Base-by-base conservation (phyloP, 2,329 filamentous ascomycete species). In the Amauroascus niger region DNA sequence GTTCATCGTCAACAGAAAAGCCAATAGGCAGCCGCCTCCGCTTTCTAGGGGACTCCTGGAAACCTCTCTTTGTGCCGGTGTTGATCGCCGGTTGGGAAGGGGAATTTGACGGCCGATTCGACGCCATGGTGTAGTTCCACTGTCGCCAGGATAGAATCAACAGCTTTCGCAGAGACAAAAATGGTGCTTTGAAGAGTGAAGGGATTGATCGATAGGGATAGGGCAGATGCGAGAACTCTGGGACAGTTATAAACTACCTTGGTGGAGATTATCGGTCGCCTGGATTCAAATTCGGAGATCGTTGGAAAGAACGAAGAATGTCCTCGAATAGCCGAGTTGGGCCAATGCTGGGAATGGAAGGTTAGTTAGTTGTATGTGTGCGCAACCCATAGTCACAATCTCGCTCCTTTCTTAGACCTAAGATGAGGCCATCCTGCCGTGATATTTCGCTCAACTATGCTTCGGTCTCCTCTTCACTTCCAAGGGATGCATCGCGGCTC, bases 11-110 rank as follows among this genome's bases (percentile, higher is more conserved):
- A 18, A 16, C 18, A 32, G 18, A 26, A n/a, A 33, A 28, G 6
- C 30, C 49, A n/a, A 37, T 35, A 9, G 55, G 58, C 30, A 59
- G 46, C 16, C 55, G 49, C 50, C 57, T 57, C 8, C 59, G 59
- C 24, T 60, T 60, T 33, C 59, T 55, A 41, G 57, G 57, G 14
- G 55, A 57, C 7, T 52, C 54, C 39, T 45, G 33, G 24, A 49
- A 45, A n/a, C 39, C 48, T 14, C 33, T 16, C 18, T 28, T n/a
- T 22, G 20, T 20, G 18, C 9, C 40, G 20, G 24, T 20, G 13
- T 48, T n/a, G 16, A 49, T 14, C 33, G 24, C 22, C 1, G 41
- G n/a, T 26, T 14, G 30, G 7, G 41, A 16, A 7, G 41, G 9
- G n/a, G 39, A n/a, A 7, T 30, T 14, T 7, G 37, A 9, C 14